Evolutionary conservation across 257 asterid genomes (phyloP).

Genomic region (Rauvolfia tetraphylla): DNA sequence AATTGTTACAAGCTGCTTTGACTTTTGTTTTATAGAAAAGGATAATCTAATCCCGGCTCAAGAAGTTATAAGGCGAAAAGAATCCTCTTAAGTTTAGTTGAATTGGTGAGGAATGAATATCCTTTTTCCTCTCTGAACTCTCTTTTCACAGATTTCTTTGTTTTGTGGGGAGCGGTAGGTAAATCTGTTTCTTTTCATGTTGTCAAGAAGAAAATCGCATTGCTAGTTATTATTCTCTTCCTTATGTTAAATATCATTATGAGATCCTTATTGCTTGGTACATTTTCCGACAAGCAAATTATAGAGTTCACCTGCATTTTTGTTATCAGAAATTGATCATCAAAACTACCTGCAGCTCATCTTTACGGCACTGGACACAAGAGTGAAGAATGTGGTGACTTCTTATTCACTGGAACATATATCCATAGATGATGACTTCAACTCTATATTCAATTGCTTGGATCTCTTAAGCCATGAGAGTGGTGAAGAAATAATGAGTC

Average conservation of each 20-base stretch:
- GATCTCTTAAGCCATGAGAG: constrained; percentile 44
- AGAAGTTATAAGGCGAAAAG: not conserved
- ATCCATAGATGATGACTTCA: constrained; percentile 52
- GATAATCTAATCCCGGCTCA: not conserved
- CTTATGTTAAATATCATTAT: not conserved
- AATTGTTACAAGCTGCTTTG: not conserved
- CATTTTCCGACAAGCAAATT: not conserved
- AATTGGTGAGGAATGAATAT: not conserved
- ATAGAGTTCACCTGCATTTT: constrained; percentile 4
- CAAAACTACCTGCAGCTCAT: constrained; percentile 58
- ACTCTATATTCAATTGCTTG: constrained; percentile 46
- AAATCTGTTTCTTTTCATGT: not conserved
- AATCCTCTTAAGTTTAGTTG: not conserved
- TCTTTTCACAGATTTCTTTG: not conserved
- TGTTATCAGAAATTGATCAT: constrained; percentile 22
- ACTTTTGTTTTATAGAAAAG: not conserved
- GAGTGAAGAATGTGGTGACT: constrained; percentile 60
- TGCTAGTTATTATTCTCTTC: not conserved
- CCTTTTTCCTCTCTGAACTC: not conserved
- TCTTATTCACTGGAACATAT: constrained; percentile 66
- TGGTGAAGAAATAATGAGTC: constrained; percentile 36
- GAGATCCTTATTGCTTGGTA: not conserved
- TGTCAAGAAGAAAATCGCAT: not conserved
- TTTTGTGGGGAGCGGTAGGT: not conserved
- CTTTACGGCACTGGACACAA: constrained; percentile 69